phyloP scores from a whole-genome alignment of 441 rosid genomes.

The Erodium moschatum region DNA sequence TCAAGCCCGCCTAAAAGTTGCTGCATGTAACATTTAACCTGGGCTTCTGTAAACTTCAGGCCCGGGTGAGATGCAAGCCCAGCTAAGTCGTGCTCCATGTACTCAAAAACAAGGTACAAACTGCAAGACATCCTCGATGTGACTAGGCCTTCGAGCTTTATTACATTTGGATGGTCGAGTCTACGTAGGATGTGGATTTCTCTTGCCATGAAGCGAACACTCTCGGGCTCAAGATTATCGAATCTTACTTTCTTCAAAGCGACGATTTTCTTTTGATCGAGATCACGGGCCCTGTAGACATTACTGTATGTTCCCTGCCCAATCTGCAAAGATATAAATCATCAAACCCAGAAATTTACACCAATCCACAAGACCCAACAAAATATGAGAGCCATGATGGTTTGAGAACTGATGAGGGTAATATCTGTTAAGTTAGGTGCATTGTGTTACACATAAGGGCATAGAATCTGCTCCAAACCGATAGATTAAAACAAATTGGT shows the following conservation, averaged over 20 bases:
- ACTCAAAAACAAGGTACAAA: conserved; percentile 86
- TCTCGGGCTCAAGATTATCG: conserved; percentile 36
- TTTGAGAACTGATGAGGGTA: no score
- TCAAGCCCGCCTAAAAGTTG: conserved; percentile 77
- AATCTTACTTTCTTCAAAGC: conserved; percentile 95
- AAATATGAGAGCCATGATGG: no score
- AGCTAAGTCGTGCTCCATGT: conserved; percentile 97
- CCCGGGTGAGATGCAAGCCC: conserved; percentile 90
- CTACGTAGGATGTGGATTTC: conserved; percentile 86
- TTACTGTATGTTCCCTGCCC: conserved; percentile 98
- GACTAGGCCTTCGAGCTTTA: conserved; percentile 91
- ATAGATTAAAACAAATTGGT: no score
- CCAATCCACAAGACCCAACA: background rate
- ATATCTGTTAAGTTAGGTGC: no score
- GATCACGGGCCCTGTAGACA: conserved; percentile 90
- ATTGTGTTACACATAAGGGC: no score
- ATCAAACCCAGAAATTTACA: conserved; percentile 14
- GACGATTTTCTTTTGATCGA: conserved; percentile 82
- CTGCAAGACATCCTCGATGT: conserved; percentile 99
- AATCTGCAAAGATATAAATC: conserved; percentile 48
- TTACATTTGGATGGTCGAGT: conserved; percentile 88
- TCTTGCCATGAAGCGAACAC: conserved; percentile 81
- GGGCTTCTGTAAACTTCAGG: conserved; percentile 70
- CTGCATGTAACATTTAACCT: conserved; percentile 79
- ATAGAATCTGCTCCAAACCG: no score